phyloP scores from a whole-genome alignment of 2,329 filamentous ascomycete species.

The Akanthomyces muscarius region DNA sequence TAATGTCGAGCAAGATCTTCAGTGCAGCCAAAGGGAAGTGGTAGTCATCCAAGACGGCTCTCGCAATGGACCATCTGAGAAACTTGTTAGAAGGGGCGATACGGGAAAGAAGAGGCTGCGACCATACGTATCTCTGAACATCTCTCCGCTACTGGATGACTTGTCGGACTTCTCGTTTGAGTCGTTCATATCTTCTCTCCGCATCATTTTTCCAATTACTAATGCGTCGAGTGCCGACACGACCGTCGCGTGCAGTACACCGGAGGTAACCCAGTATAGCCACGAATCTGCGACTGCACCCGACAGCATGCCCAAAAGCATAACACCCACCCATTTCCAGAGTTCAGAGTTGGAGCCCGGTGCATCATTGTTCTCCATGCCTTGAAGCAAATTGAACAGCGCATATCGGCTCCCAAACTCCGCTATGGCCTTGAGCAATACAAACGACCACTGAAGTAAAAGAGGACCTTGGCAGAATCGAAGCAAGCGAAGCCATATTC shows the following conservation, averaged over 20 bases:
- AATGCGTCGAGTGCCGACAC: neutral
- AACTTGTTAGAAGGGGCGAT: neutral
- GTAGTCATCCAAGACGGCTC: neutral
- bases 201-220: constrained; percentile 12
- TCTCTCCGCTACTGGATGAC: neutral
- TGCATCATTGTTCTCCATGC: neutral
- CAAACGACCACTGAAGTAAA: constrained; percentile 9
- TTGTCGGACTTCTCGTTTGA: neutral
- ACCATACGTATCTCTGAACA: constrained; percentile 3
- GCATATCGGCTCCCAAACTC: constrained; percentile 6
- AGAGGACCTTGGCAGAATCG: neutral
- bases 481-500: neutral
- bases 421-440: neutral
- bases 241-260: neutral
- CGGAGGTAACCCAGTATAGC: constrained; percentile 6
- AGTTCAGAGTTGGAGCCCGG: neutral
- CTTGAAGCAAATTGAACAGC: neutral
- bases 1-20: neutral
- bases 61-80: neutral
- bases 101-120: neutral
- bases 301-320: neutral
- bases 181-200: neutral
- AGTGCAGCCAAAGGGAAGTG: neutral
- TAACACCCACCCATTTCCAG: neutral
- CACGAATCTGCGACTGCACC: neutral